Conservation (phyloP, 371 early-diverging fungal species). For the Rhizopus delemar region DNA sequence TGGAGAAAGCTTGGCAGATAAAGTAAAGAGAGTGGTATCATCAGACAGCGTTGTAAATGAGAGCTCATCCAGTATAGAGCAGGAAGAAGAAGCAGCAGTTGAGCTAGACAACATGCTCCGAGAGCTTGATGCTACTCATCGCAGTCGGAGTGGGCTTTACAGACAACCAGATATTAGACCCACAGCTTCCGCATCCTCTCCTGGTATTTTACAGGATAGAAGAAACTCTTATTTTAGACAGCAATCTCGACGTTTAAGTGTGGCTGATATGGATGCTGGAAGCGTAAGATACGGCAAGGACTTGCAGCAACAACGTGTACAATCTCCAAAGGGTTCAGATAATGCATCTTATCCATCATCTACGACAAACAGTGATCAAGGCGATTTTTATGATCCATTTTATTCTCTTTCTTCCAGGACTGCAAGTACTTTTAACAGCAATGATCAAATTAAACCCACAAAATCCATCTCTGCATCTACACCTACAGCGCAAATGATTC, state of each 20-base stretch:
- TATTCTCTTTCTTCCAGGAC: slow-evolving; percentile 18
- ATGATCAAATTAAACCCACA: neutral
- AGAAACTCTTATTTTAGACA: slow-evolving; percentile 8
- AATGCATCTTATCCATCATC: neutral
- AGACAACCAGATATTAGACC: slow-evolving; percentile 15
- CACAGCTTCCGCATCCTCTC: slow-evolving; percentile 22
- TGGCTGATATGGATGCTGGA: neutral
- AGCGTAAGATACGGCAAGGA: neutral
- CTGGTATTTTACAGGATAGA: slow-evolving; percentile 15
- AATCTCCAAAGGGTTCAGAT: neutral
- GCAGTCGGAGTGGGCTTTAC: neutral
- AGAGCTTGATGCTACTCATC: slow-evolving; percentile 17
- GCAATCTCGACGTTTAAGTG: slow-evolving; percentile 17
- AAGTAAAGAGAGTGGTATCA: neutral
- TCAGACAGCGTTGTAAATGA: neutral
- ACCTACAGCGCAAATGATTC: slow-evolving; percentile 23
- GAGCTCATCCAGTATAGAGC: neutral
- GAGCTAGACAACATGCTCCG: slow-evolving; percentile 25
- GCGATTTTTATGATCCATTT: slow-evolving; percentile 23
- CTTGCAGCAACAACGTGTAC: neutral
- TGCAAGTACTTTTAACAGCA: neutral
- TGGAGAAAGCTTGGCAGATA: neutral
- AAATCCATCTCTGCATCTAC: neutral
- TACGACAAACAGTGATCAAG: neutral
- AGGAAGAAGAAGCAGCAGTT: slow-evolving; percentile 18